phyloP scores from a whole-genome alignment of 495 filamentous ascomycete genomes.

The Annulohypoxylon bovei region DNA sequence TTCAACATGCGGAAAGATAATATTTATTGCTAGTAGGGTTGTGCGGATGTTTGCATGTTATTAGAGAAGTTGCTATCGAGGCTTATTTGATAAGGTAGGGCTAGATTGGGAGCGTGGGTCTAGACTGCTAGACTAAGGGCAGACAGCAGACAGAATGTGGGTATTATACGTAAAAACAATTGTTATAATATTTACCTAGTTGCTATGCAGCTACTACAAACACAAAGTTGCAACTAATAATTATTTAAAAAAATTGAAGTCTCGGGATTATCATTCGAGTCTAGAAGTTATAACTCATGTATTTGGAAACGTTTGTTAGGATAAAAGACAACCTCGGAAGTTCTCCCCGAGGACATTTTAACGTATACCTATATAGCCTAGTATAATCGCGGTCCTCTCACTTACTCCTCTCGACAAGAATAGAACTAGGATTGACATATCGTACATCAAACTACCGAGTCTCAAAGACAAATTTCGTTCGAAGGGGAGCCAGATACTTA shows the following conservation, averaged over 20 bases:
- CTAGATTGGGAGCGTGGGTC: constrained; percentile 1
- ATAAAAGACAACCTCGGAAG: too few relatives aligned
- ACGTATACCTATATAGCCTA: not conserved
- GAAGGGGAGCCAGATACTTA: too few relatives aligned
- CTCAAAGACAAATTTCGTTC: not conserved
- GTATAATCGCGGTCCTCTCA: not conserved
- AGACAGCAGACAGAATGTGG: too few relatives aligned
- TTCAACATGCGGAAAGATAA: too few relatives aligned
- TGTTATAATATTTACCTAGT: not conserved
- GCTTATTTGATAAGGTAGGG: not conserved
- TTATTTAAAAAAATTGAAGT: not conserved
- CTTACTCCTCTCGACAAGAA: not conserved
- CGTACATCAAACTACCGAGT: not conserved
- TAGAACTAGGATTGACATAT: not conserved
- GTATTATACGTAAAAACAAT: not conserved
- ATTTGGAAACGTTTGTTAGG: too few relatives aligned
- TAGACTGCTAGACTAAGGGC: not conserved
- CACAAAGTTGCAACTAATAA: too few relatives aligned
- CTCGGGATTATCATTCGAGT: too few relatives aligned
- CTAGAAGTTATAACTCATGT: too few relatives aligned
- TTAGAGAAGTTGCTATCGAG: not conserved
- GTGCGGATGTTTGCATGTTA: not conserved
- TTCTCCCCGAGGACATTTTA: too few relatives aligned
- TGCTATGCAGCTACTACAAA: too few relatives aligned
- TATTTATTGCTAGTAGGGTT: not conserved